Evolutionary conservation across 352 stramenopile genomes (phyloP), one percentile per base, ranked within the genome.

Genomic region (Pythium brachiatum): DNA sequence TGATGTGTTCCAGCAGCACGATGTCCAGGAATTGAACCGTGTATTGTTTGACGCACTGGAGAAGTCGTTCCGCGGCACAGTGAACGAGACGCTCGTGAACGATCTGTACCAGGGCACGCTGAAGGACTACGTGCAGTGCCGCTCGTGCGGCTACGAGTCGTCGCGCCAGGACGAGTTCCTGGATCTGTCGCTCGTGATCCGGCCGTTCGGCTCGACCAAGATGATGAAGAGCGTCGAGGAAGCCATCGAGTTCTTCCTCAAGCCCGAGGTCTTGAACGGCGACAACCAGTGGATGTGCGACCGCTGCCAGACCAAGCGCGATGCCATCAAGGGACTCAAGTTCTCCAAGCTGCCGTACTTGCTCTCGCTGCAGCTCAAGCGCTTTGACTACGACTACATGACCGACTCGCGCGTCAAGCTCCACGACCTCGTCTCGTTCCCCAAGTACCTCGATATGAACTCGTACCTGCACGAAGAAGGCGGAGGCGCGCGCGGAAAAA

Each of bases 41-140:
- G 90, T 98, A 26, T 71, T 98, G 23, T 92, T 98, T 56, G 92
- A 98, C 62, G 91, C 91, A 21, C 73, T 97, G 6, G 91, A 97
- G 61, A 78, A 81, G 21, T 90, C 79, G 8, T 94, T 97, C 58
- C 91, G 96, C 55, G 86, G 75, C 23, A 97, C 88, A 0, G 74
- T 86, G 31, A 92, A 90, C 58, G 90, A 96, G 63, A 90, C 76
- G 53, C 70, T 96, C 47, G 89, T 96, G 59, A 96, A 96, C 62
- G 88, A 96, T 57, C 46, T 92, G 54, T 93, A 89, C 73, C 83
- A 93, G 51, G 83, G 86, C 36, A 70, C 76, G 8, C 66, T 97
- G n/a, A 92, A 94, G 57, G 90, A 97, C 59, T 96, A 96, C 57
- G 86, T 97, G 50, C 73, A 92, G 60, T 97, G 90, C 67, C 81